Conservation (phyloP, 1,139 yeast species). For the Yamadazyma membranifaciens region DNA sequence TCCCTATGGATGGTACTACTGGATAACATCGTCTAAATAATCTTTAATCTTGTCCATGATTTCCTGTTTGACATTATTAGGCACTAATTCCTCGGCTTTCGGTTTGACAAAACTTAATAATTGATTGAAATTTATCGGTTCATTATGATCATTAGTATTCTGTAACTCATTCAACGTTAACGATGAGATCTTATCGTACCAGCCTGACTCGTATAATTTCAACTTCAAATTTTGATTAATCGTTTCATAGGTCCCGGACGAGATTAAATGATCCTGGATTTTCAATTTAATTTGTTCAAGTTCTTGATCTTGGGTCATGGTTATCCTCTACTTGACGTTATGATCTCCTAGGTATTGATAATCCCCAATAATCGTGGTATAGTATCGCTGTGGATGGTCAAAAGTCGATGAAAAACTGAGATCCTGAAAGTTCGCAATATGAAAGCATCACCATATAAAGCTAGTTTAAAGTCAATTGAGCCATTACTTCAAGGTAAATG, state of each 20-base stretch:
- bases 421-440: constrained; percentile 1
- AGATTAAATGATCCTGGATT: constrained; percentile 68
- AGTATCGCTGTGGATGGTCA: too few species aligned
- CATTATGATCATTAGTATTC: constrained; percentile 28
- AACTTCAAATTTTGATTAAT: constrained; percentile 62
- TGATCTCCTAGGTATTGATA: too few species aligned
- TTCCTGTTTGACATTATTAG: constrained; percentile 60
- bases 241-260: constrained; percentile 77
- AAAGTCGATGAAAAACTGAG: background rate
- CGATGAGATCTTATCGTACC: constrained; percentile 75
- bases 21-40: constrained; percentile 56
- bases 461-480: constrained; percentile 33
- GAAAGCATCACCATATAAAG: constrained; percentile 36
- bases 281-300: constrained; percentile 56
- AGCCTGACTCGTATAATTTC: constrained; percentile 72
- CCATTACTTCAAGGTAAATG: constrained; percentile 36
- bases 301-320: constrained; percentile 37
- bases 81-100: constrained; percentile 67
- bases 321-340: too few species aligned
- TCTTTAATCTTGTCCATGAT: constrained; percentile 56
- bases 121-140: constrained; percentile 50
- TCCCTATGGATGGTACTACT: too few species aligned
- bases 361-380: too few species aligned
- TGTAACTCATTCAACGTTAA: constrained; percentile 47
- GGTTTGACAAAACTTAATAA: constrained; percentile 58